Evolutionary conservation across 176 grass and related monocot genomes (phyloP).

Genomic region (Oropetium thomaeum): DNA sequence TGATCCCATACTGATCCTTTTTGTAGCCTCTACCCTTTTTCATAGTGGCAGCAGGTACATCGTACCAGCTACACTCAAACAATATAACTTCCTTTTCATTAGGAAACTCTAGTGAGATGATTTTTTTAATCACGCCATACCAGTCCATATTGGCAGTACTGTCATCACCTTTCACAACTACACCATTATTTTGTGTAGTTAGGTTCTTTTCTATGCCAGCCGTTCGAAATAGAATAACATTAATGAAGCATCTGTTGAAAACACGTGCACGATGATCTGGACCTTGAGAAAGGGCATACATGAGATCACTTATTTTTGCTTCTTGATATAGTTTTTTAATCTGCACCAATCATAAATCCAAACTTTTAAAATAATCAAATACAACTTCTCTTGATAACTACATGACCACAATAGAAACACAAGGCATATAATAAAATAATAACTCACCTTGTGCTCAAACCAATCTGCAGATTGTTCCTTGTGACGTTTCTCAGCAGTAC

Average conservation of each 20-base stretch:
- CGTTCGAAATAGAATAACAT: not conserved
- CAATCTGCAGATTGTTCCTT: not conserved
- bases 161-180: not conserved
- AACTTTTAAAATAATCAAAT: not conserved
- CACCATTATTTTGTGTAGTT: not conserved
- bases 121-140: constrained; percentile 18
- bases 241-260: not conserved
- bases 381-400: not conserved
- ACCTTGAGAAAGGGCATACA: too few species aligned
- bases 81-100: not conserved
- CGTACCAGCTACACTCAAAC: not conserved
- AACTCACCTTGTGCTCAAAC: not conserved
- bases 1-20: too few species aligned
- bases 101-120: not conserved
- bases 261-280: too few species aligned
- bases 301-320: too few species aligned
- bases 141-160: not conserved
- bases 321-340: not conserved
- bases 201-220: not conserved
- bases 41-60: not conserved
- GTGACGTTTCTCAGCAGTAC: not conserved
- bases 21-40: too few species aligned
- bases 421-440: not conserved
- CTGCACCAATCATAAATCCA: not conserved
- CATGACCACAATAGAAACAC: not conserved